phyloP scores from a whole-genome alignment of 177 flowering plant genomes.

The Vitis hybrid region DNA sequence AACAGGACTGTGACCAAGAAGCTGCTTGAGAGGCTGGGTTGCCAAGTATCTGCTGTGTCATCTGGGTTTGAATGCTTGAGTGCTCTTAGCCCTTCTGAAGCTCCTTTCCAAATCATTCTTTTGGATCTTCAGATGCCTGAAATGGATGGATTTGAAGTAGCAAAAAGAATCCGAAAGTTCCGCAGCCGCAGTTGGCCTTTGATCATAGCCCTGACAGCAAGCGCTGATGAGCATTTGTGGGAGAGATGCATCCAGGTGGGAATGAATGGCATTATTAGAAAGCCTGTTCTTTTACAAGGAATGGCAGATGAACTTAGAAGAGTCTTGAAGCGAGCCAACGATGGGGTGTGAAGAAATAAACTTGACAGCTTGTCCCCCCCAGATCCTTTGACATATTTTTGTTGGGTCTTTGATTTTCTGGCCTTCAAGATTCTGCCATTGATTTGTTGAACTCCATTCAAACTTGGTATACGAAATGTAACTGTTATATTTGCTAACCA shows the following conservation, averaged over 20 bases:
- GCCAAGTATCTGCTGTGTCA: conserved; percentile 60
- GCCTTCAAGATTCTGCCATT: too few species aligned
- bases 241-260: conserved; percentile 68
- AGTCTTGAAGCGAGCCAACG: conserved; percentile 24
- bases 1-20: conserved; percentile 67
- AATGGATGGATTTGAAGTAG: conserved; percentile 83
- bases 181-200: conserved; percentile 56
- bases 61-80: conserved; percentile 79
- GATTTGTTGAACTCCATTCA: too few species aligned
- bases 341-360: too few species aligned
- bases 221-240: conserved; percentile 55
- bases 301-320: conserved; percentile 62
- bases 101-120: conserved; percentile 43
- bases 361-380: too few species aligned
- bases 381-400: too few species aligned
- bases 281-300: conserved; percentile 63
- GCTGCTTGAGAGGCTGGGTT: conserved; percentile 77
- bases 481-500: too few species aligned
- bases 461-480: too few species aligned
- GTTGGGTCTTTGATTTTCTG: too few species aligned
- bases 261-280: conserved; percentile 74
- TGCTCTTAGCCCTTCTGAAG: conserved; percentile 37
- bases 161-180: conserved; percentile 58
- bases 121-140: conserved; percentile 86
- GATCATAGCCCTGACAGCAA: conserved; percentile 70